Base-by-base conservation (phyloP, 768 basidiomycete genomes). In the Mycena floridula region DNA sequence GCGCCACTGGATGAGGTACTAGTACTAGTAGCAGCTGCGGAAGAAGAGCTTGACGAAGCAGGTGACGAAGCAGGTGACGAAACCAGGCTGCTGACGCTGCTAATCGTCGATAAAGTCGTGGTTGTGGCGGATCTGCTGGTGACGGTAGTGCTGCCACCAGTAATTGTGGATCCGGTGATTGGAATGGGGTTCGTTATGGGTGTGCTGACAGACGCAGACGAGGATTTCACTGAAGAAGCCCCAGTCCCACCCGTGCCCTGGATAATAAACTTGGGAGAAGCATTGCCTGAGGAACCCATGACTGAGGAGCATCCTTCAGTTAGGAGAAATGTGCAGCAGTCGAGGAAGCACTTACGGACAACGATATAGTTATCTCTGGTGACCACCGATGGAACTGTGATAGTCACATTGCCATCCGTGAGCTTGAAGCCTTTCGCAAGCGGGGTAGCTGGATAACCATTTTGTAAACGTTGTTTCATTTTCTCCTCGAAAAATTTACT, bases 261-360 rank as follows among this genome's bases (percentile, higher is more conserved):
- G 48, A 89, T 89, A 1, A 70, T 76, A 56, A 89, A 87, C 28
- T 62, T 15, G 0, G 74, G 74, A 54, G 76, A 82, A 7, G 59
- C 51, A 49, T 89, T 77, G 9, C 85, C 85, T 12, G 81, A 83
- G 54, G 82, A 77, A 22, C 85, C 85, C 50, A 81, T 65, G 32
- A 84, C 84, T 85, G 38, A 41, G 4, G 26, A 53, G 2, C 18
- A 47, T 21, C 45, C 12, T 40, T 36, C 45, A 42, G 37, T 46
- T 20, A 8, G 26, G 42, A 45, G 22, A 18, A 49, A 21, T 41
- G 42, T 7, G 46, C 22, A 16, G 9, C 25, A 21, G 18, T 37
- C 21, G 23, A 5, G 39, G 21, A 23, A 3, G 25, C n/a, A 77
- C 84, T 68, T 56, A 85, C 85, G 54, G 47, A 75, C 81, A 55